Base-by-base conservation (phyloP, 495 filamentous ascomycete genomes). In the Paragyromitra xinjiangensis region DNA sequence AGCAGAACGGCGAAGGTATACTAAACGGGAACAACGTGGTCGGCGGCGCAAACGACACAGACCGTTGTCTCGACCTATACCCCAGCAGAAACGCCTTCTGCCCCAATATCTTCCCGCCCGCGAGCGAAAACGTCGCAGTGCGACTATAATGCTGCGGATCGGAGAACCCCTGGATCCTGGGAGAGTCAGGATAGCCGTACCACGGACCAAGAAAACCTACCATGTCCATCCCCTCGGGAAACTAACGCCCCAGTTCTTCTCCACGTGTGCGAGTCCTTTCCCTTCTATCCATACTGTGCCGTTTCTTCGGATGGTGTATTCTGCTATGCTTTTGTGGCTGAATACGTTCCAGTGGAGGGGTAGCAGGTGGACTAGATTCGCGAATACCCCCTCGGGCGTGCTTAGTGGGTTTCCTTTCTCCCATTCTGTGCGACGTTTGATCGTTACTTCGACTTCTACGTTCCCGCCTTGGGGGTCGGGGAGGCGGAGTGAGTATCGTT, bases 271-370 rank as follows among this genome's bases (percentile, higher is more conserved):
- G 7, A 66, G 78, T 0, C 83, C 84, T 3, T 16, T 62, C 34
- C 85, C 85, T 22, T 77, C 55, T 8, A 69, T 45, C 48, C 81
- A 66, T 3, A 50, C 0, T 12, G 37, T 8, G n/a, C 71, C 68
- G 1, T 51, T 16, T 1, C 68, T 65, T 9, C 34, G 63, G 16
- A 83, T 55, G 16, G 19, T 71, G 75, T 84, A 85, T 14, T 76
- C 73, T n/a, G 82, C 83, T 0, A 77, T 40, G 24, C 85, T 85
- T 22, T 56, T 79, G n/a, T 85, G 78, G 1, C 83, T 84, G n/a
- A 85, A 83, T 11, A 87, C 86, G 61, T 86, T 83, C 86, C 85
- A 87, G 65, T 87, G 86, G 7, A 87, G 67, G 26, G 86, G 86
- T 5, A 87, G 79, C 0, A 87, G 74, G 19, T 81, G 68, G 1